Evolutionary conservation across 1,284 basidiomycete species (phyloP).

Genomic region (Paramarasmius palmivorus): DNA sequence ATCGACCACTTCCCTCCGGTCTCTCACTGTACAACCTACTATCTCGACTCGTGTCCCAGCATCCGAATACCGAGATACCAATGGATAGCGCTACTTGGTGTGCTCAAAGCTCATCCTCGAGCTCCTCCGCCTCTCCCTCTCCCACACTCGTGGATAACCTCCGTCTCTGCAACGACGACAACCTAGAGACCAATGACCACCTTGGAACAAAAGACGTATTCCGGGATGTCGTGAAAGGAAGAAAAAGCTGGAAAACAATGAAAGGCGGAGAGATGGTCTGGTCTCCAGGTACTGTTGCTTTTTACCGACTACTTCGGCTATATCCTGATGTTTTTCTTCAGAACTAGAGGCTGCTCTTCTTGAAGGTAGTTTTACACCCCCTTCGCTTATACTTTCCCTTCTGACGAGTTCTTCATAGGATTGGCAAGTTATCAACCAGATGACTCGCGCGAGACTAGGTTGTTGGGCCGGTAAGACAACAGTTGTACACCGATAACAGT

Average conservation of each 20-base stretch:
- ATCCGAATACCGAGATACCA: too few species aligned
- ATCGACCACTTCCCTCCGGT: neutral
- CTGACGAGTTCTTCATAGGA: slow-evolving; percentile 33
- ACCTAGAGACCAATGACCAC: slow-evolving; percentile 1
- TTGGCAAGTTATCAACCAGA: slow-evolving; percentile 69
- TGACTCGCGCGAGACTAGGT: slow-evolving; percentile 65
- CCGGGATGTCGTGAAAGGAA: slow-evolving; percentile 62
- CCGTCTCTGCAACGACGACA: neutral
- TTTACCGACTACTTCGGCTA: too few species aligned
- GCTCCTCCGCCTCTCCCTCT: slow-evolving; percentile 3
- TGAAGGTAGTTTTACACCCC: slow-evolving; percentile 56
- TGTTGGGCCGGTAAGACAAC: slow-evolving; percentile 50
- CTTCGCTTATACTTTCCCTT: slow-evolving; percentile 6
- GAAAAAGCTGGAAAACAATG: slow-evolving; percentile 75
- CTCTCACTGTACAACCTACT: neutral
- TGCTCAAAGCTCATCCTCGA: neutral
- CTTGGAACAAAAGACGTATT: slow-evolving; percentile 50
- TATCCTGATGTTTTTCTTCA: too few species aligned
- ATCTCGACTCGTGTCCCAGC: neutral
- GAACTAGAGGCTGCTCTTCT: slow-evolving; percentile 74
- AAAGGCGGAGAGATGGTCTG: slow-evolving; percentile 72
- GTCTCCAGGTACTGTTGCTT: slow-evolving; percentile 46
- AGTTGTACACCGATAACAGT: neutral
- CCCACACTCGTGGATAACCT: slow-evolving; percentile 3
- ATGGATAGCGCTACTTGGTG: slow-evolving; percentile 1